Evolutionary conservation across 805 yeast species (phyloP), one percentile per base, ranked within the genome.

Genomic region (Metschnikowia sp.): DNA sequence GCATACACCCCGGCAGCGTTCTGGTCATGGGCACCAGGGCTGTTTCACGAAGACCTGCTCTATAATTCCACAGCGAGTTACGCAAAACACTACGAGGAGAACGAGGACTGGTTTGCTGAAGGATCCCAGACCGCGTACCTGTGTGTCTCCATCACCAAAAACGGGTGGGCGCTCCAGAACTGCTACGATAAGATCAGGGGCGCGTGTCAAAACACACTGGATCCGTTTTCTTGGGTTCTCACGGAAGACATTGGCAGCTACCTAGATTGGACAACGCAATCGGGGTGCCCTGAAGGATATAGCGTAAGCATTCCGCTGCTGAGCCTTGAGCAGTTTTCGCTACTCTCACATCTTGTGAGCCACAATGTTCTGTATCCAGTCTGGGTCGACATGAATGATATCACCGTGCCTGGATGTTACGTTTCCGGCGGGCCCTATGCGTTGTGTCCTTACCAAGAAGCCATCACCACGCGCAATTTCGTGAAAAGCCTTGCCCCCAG

Each of bases 381-480:
- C 0, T 91, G 97, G 97, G 78, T 89, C 3, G 89, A 88, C 65
- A 56, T 89, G 52, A 91, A 92, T 61, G 88, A 91, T 13, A 74
- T 92, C 19, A 78, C 88, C 1, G 81, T 83, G 18, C 66, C 76
- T 3, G 78, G 81, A 45, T 91, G 98, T 60, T 92, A 94, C 91
- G 90, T 90, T 4, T 64, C 78, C 10, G 96, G 96, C 1, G 96
- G 96, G 0, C 80, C 88, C 0, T 74, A 79, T 51, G 84, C 92
- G 0, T 60, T 68, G 31, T 91, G 98, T 61, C 97, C 97, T 0
- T 90, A 90, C 61, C 79, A 78, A 47, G 70, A 70, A 39, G 75
- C 76, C 1, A 73, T 81, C 9, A 72, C 83, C 5, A 69, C 70
- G 31, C 72, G 81, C 43, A 79, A 78, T 42, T 83, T 88, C 52